Percentiles rank a stretch among this genome's conserved stretches.
These are phyloP conservation scores for Backusella australiensis DNA, from an alignment of 192 early-diverging fungal species.

Conservation along the genomic window DNA sequence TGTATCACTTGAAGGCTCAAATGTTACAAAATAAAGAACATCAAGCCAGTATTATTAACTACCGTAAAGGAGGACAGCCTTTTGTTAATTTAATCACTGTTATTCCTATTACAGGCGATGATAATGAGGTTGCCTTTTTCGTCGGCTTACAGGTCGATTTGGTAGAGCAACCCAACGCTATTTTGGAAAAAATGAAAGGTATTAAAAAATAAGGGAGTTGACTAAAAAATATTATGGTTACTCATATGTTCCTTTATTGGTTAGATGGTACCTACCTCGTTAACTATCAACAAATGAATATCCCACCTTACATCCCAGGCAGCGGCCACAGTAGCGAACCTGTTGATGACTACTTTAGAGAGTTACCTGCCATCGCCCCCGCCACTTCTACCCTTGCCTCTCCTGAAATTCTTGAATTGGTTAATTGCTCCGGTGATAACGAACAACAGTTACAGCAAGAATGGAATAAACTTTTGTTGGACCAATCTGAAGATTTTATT, in stretches of 20 bases:
- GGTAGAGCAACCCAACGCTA: slow-evolving; percentile 68
- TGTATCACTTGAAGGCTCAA: slow-evolving; percentile 43
- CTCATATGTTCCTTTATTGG: not conserved
- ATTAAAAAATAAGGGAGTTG: not conserved
- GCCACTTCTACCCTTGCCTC: slow-evolving; percentile 13
- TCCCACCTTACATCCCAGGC: slow-evolving; percentile 39
- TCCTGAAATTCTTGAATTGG: slow-evolving; percentile 37
- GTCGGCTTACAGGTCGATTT: slow-evolving; percentile 65
- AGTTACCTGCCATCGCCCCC: slow-evolving; percentile 32
- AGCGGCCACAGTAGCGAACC: slow-evolving; percentile 14
- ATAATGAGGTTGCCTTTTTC: slow-evolving; percentile 50
- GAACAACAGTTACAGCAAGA: slow-evolving; percentile 25
- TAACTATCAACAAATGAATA: slow-evolving; percentile 47
- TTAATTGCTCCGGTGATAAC: slow-evolving; percentile 29
- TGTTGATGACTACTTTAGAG: slow-evolving; percentile 40
- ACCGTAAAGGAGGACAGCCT: slow-evolving; percentile 59
- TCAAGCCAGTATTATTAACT: slow-evolving; percentile 62
- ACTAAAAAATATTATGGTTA: not conserved
- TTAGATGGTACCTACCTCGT: slow-evolving; percentile 52
- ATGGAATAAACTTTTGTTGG: slow-evolving; percentile 46
- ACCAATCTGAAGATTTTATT: slow-evolving; percentile 59
- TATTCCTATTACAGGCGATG: slow-evolving; percentile 46
- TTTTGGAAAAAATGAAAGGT: slow-evolving; percentile 58
- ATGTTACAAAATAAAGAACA: slow-evolving; percentile 49
- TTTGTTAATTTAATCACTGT: slow-evolving; percentile 66